A percentile compares a stretch with the other conserved stretches of the same genome.
phyloP scores from a whole-genome alignment of 1,284 basidiomycete genomes.

The Rhodotorula sp. region DNA sequence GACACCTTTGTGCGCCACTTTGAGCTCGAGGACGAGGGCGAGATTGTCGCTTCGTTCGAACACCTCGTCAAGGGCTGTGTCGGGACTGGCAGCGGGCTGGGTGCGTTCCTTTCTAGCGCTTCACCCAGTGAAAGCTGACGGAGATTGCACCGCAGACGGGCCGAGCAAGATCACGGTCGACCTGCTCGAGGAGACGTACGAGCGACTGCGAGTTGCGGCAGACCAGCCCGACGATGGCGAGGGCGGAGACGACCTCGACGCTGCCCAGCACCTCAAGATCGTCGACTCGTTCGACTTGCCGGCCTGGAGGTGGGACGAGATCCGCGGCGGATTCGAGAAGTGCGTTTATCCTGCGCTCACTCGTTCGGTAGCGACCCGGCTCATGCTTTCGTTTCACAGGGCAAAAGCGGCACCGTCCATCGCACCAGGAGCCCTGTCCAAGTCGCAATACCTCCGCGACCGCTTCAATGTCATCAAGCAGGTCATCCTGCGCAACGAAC shows the following conservation, averaged over 20 bases:
- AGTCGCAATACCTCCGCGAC: conserved; percentile 74
- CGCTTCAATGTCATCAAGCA: conserved; percentile 71
- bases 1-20: conserved; percentile 19
- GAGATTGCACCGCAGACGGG: conserved; percentile 13
- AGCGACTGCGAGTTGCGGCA: conserved; percentile 68
- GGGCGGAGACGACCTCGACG: conserved; percentile 59
- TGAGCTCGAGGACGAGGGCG: conserved; percentile 26
- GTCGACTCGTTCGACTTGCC: conserved; percentile 95
- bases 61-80: conserved; percentile 30
- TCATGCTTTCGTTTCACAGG: not conserved
- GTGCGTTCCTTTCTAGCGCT: conserved; percentile 3
- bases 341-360: conserved; percentile 46
- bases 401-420: conserved; percentile 57
- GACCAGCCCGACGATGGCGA: conserved; percentile 7
- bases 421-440: conserved; percentile 75
- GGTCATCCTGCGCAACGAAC: conserved; percentile 86
- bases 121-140: not conserved
- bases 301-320: conserved; percentile 79
- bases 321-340: conserved; percentile 82
- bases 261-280: conserved; percentile 79
- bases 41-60: conserved; percentile 30
- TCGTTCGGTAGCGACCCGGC: not conserved
- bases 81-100: conserved; percentile 32
- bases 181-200: conserved; percentile 77
- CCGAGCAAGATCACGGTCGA: conserved; percentile 58